Evolutionary conservation across 2,329 filamentous ascomycete genomes (phyloP).

Genomic region (Cercospora nicotianae): DNA sequence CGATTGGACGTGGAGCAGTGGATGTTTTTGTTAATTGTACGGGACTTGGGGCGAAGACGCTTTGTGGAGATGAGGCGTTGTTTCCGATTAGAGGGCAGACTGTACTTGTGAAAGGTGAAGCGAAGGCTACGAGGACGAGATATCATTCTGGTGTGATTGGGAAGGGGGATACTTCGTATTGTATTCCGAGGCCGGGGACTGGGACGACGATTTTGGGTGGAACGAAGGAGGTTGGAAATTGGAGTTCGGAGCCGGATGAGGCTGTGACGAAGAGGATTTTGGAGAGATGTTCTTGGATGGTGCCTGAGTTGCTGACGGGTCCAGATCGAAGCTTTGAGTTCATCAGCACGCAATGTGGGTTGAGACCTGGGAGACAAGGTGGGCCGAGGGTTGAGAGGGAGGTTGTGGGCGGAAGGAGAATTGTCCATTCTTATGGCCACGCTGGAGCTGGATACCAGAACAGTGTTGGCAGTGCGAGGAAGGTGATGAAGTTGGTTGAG

Average conservation of each 20-base stretch:
- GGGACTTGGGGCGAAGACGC: constrained; percentile 43
- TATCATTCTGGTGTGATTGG: constrained; percentile 29
- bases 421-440: constrained; percentile 53
- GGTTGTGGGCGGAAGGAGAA: constrained; percentile 34
- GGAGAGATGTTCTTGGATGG: constrained; percentile 38
- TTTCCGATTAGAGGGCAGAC: constrained; percentile 51
- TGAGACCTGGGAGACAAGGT: constrained; percentile 47
- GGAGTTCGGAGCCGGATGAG: constrained; percentile 37
- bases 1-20: constrained; percentile 19
- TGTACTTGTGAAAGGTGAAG: constrained; percentile 47
- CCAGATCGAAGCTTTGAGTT: constrained; percentile 45
- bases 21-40: constrained; percentile 46
- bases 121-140: constrained; percentile 35
- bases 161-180: constrained; percentile 40
- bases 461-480: constrained; percentile 34
- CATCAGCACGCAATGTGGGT: constrained; percentile 45
- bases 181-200: constrained; percentile 46
- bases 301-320: constrained; percentile 40
- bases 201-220: constrained; percentile 49
- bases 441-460: constrained; percentile 47
- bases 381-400: constrained; percentile 48
- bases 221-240: constrained; percentile 45
- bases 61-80: constrained; percentile 41
- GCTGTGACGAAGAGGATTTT: constrained; percentile 42
- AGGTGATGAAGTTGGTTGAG: constrained; percentile 33